These are phyloP conservation scores for Aspergillus versicolor DNA, from an alignment of 2,329 filamentous ascomycete species.

Conservation along the genomic window DNA sequence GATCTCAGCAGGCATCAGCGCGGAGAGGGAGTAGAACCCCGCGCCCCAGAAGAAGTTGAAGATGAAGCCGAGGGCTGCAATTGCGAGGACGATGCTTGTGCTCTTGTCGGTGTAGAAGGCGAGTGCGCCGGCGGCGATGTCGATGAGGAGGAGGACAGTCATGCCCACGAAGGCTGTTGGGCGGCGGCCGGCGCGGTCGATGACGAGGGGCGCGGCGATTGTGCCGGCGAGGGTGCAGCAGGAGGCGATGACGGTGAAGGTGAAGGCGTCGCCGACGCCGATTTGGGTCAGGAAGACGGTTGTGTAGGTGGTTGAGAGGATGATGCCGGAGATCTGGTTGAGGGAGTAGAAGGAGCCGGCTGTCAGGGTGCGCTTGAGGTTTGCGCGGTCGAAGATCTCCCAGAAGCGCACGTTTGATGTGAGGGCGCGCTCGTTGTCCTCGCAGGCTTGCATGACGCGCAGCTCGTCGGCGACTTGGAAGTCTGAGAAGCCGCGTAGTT, in stretches of 20 bases:
- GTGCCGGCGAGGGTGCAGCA: slow-evolving; percentile 39
- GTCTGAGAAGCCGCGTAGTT: slow-evolving; percentile 32
- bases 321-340: slow-evolving; percentile 39
- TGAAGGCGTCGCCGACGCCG: slow-evolving; percentile 33
- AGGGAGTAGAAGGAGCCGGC: slow-evolving; percentile 37
- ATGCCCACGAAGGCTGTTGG: slow-evolving; percentile 38
- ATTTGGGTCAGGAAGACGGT: slow-evolving; percentile 38
- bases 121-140: slow-evolving; percentile 34
- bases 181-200: slow-evolving; percentile 35
- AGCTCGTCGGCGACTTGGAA: slow-evolving; percentile 33
- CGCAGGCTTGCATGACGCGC: slow-evolving; percentile 27
- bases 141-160: slow-evolving; percentile 32
- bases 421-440: slow-evolving; percentile 26
- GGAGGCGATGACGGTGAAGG: slow-evolving; percentile 36
- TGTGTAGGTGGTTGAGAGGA: slow-evolving; percentile 39
- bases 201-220: slow-evolving; percentile 34
- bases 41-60: slow-evolving; percentile 42
- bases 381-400: slow-evolving; percentile 36
- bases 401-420: slow-evolving; percentile 30
- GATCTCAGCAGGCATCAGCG: slow-evolving; percentile 37
- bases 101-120: slow-evolving; percentile 25
- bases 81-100: slow-evolving; percentile 24
- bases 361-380: slow-evolving; percentile 37
- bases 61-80: slow-evolving; percentile 35
- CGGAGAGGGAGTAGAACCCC: slow-evolving; percentile 37